Percentiles rank a stretch among this genome's conserved stretches.
These are phyloP conservation scores for Guadua angustifolia DNA, from an alignment of 176 grass and related monocot species.

Conservation along the genomic window DNA sequence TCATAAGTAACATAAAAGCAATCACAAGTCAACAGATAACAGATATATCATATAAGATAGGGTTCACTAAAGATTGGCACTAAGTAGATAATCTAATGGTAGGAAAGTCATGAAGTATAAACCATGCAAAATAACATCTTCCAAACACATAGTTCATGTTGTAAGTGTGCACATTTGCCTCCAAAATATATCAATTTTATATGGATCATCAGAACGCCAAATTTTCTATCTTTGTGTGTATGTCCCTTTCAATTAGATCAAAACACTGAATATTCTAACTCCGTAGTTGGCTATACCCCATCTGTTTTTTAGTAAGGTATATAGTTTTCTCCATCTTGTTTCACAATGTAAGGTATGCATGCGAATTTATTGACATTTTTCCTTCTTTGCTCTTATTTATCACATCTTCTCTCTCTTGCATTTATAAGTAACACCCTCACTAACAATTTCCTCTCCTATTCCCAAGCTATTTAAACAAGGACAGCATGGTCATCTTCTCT, in stretches of 20 bases:
- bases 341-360: not conserved
- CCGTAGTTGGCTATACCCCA: not conserved
- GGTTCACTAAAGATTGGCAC: not conserved
- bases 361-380: not conserved
- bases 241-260: not conserved
- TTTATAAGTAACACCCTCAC: not conserved
- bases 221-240: not conserved
- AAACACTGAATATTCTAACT: not conserved
- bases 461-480: not conserved
- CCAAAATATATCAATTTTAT: conserved; percentile 14
- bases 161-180: not conserved
- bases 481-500: not conserved
- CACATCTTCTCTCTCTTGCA: not conserved
- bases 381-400: not conserved
- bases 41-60: not conserved
- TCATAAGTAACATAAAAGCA: conserved; percentile 18
- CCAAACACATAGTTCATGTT: not conserved
- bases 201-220: not conserved
- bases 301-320: no score
- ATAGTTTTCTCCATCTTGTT: not conserved
- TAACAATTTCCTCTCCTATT: not conserved
- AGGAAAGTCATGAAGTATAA: not conserved
- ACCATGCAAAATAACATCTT: not conserved
- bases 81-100: conserved; percentile 21
- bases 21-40: not conserved